Evolutionary conservation across 2,329 filamentous ascomycete species (phyloP).

Genomic region (Epichloe typhina): DNA sequence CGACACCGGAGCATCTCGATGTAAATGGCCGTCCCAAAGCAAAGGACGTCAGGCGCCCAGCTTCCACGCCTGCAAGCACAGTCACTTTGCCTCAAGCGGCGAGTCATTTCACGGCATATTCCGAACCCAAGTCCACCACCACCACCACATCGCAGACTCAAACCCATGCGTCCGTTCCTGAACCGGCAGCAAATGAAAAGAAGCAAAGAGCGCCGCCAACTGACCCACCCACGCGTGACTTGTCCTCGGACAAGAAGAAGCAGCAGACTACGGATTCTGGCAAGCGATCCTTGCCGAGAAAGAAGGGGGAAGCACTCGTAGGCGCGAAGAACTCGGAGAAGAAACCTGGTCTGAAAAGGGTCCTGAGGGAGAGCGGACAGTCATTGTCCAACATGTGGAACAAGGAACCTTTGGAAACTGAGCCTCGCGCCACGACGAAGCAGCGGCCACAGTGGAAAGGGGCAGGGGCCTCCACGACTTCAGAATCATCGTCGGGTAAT

Average conservation of each 20-base stretch:
- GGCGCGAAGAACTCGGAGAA: slow-evolving; percentile 12
- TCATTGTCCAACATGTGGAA: slow-evolving; percentile 35
- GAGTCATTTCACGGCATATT: slow-evolving; percentile 5
- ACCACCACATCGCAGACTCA: neutral
- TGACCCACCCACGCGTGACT: slow-evolving; percentile 6
- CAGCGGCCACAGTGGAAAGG: slow-evolving; percentile 14
- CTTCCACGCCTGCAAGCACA: slow-evolving; percentile 2
- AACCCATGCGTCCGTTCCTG: neutral
- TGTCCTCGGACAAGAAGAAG: slow-evolving; percentile 7
- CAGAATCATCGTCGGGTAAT: neutral
- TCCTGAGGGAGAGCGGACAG: slow-evolving; percentile 35
- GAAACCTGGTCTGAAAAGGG: slow-evolving; percentile 25
- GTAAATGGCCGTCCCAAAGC: neutral
- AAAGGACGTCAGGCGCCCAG: neutral
- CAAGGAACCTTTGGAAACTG: slow-evolving; percentile 26
- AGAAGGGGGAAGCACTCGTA: slow-evolving; percentile 12
- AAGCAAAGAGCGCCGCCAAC: slow-evolving; percentile 24
- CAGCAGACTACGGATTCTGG: neutral
- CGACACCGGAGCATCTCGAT: neutral
- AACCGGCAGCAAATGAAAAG: slow-evolving; percentile 31
- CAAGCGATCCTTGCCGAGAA: slow-evolving; percentile 15
- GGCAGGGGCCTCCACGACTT: slow-evolving; percentile 2
- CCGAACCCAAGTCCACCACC: neutral
- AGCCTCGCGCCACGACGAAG: slow-evolving; percentile 10
- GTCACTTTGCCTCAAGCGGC: slow-evolving; percentile 3